These are phyloP conservation scores for Neurospora sp. DNA, from an alignment of 495 filamentous ascomycete species.

Conservation along the genomic window DNA sequence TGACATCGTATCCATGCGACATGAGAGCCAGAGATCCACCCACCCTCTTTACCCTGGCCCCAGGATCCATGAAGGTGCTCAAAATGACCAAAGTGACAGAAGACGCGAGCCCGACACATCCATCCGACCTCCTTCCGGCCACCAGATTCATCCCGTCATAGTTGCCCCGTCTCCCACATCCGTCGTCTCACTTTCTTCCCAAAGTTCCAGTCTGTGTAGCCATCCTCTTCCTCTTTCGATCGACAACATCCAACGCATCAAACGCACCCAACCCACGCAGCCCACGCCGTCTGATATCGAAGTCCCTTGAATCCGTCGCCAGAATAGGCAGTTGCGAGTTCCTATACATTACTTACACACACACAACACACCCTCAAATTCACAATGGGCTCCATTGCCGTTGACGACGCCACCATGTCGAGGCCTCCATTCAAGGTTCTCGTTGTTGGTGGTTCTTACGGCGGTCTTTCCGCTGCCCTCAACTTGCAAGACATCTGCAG, in stretches of 20 bases:
- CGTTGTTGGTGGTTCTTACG: constrained; percentile 56
- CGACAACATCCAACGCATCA: neutral
- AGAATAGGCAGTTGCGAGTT: neutral
- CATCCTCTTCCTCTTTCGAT: neutral
- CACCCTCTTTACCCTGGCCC: neutral
- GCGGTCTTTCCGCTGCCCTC: constrained; percentile 49
- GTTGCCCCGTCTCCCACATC: neutral
- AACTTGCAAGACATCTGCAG: constrained; percentile 51
- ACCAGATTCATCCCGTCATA: neutral
- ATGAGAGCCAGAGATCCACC: neutral
- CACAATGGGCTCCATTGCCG: constrained; percentile 9
- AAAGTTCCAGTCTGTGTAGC: neutral
- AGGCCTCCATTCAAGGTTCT: constrained; percentile 30
- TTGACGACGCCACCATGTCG: neutral
- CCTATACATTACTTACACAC: neutral
- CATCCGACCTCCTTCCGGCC: neutral
- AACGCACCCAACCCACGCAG: neutral
- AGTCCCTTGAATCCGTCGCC: neutral
- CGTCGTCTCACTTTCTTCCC: neutral
- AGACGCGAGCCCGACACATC: neutral
- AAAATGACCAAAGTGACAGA: neutral
- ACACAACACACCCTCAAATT: neutral
- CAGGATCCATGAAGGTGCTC: neutral
- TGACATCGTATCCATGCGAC: neutral
- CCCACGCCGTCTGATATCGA: neutral